Percentiles rank a stretch among this genome's conserved stretches.
These are phyloP conservation scores for Polyporus tsugae DNA, from an alignment of 1,284 basidiomycete species.

Conservation along the genomic window DNA sequence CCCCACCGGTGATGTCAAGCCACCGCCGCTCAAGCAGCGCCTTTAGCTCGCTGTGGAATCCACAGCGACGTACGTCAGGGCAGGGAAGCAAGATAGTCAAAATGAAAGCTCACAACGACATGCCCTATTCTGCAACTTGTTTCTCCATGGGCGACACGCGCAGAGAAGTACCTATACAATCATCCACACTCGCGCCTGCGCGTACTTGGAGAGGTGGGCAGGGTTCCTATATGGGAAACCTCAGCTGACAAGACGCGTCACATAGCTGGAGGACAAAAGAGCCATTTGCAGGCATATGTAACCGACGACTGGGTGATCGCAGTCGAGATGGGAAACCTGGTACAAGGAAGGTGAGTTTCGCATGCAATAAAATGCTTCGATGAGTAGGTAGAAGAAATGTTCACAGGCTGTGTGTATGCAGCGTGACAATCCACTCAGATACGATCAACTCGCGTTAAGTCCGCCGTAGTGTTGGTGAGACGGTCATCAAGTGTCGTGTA, in stretches of 20 bases:
- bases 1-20: background rate
- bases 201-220: background rate
- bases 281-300: background rate
- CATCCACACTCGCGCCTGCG: background rate
- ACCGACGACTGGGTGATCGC: background rate
- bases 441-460: background rate
- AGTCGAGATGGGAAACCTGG: slow-evolving; percentile 2
- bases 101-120: slow-evolving; percentile 9
- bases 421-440: background rate
- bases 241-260: slow-evolving; percentile 7
- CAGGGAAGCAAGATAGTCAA: slow-evolving; percentile 10
- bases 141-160: background rate
- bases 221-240: background rate
- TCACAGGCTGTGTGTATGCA: background rate
- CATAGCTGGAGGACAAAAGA: slow-evolving; percentile 1
- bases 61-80: slow-evolving; percentile 8
- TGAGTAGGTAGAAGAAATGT: background rate
- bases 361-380: background rate
- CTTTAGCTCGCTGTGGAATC: slow-evolving; percentile 1
- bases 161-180: background rate
- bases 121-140: background rate
- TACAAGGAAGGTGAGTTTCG: background rate
- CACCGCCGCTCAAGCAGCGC: slow-evolving; percentile 3
- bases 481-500: background rate
- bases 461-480: background rate